Percentiles rank a stretch among this genome's conserved stretches.
phyloP scores from a whole-genome alignment of 345 rosid species.

The Melaleuca alternifolia region DNA sequence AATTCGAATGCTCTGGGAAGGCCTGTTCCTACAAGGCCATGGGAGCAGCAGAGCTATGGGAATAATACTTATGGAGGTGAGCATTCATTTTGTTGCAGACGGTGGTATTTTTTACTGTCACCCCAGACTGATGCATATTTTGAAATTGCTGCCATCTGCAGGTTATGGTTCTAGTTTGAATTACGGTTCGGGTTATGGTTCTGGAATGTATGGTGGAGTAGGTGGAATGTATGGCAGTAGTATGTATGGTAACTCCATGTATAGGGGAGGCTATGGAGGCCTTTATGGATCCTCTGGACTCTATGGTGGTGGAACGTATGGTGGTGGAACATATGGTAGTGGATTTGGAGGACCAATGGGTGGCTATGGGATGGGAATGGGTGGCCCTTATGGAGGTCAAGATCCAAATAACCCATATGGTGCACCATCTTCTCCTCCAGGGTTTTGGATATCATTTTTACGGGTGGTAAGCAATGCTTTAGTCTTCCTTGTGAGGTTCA shows the following conservation, averaged over 20 bases:
- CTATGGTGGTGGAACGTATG: conserved; percentile 22
- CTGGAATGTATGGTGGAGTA: conserved; percentile 43
- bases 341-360: conserved; percentile 60
- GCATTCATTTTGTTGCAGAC: neutral
- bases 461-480: conserved; percentile 46
- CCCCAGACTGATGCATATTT: neutral
- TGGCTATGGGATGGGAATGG: conserved; percentile 59
- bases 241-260: conserved; percentile 60
- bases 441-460: conserved; percentile 92
- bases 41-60: conserved; percentile 80
- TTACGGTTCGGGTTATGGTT: conserved; percentile 59
- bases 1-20: conserved; percentile 48
- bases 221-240: conserved; percentile 53
- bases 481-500: neutral
- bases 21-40: conserved; percentile 82
- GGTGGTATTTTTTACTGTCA: neutral
- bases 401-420: conserved; percentile 81
- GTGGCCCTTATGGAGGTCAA: conserved; percentile 60
- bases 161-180: conserved; percentile 59
- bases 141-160: conserved; percentile 13
- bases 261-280: conserved; percentile 79
- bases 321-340: conserved; percentile 14
- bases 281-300: neutral
- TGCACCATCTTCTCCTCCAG: conserved; percentile 75
- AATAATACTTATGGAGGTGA: conserved; percentile 40